Percentiles rank a stretch among this genome's conserved stretches.
These are phyloP conservation scores for Casuarina equisetifolia DNA, from an alignment of 306 rosid species.

Conservation along the genomic window DNA sequence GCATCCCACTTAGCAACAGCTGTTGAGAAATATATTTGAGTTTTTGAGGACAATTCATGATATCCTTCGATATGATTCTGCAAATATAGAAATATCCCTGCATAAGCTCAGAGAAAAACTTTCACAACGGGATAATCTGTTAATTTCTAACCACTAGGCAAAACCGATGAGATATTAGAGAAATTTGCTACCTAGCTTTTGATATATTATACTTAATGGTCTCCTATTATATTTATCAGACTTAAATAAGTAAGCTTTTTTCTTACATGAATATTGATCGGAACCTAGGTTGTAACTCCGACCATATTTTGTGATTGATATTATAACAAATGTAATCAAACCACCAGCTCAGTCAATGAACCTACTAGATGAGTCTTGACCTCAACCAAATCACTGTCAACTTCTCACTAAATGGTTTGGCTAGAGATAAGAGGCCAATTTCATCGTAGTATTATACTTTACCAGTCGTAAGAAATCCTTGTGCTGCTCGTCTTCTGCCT, in stretches of 20 bases:
- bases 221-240: not conserved
- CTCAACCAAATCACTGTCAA: not conserved
- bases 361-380: not conserved
- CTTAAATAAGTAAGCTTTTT: not conserved
- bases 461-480: slow-evolving; percentile 59
- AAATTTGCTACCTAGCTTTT: slow-evolving; percentile 1
- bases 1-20: slow-evolving; percentile 66
- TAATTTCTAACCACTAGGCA: not conserved
- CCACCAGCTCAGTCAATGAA: not conserved
- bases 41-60: slow-evolving; percentile 58
- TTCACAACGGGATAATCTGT: not conserved
- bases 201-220: not conserved
- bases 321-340: not conserved
- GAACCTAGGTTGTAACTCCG: not conserved
- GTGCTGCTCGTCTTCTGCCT: slow-evolving; percentile 51
- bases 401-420: not conserved
- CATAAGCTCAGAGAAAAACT: not conserved
- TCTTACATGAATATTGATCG: not conserved
- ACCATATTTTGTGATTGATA: not conserved
- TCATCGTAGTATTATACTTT: slow-evolving; percentile 14
- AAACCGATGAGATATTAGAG: slow-evolving; percentile 8
- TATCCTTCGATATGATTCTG: slow-evolving; percentile 68
- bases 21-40: slow-evolving; percentile 50
- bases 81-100: slow-evolving; percentile 5
- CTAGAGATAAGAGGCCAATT: slow-evolving; percentile 10